Conservation (phyloP, 257 asterid species). For the Gynochthodes officinalis region DNA sequence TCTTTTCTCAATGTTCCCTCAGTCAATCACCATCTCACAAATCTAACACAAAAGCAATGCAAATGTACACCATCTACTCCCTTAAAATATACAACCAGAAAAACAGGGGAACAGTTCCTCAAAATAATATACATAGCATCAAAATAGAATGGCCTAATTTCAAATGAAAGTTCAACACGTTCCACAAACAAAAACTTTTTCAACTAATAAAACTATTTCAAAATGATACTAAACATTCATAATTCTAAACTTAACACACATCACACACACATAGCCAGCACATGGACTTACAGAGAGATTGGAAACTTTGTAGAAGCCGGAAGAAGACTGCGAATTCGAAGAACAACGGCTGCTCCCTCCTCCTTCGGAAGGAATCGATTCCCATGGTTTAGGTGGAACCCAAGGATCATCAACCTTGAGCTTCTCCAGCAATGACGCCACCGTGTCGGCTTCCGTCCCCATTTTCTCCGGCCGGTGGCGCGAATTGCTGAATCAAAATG, state of each 20-base stretch:
- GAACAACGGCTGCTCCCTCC: slow-evolving; percentile 34
- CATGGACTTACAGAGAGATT: slow-evolving; percentile 52
- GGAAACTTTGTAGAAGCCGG: slow-evolving; percentile 43
- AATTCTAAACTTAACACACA: background rate
- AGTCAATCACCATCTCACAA: background rate
- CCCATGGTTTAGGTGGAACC: slow-evolving; percentile 82
- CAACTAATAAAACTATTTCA: background rate
- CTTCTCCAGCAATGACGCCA: slow-evolving; percentile 51
- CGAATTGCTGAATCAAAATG: background rate
- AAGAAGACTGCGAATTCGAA: slow-evolving; percentile 29
- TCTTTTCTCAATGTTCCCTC: background rate
- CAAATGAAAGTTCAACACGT: background rate
- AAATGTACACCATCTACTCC: background rate
- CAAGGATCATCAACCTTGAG: slow-evolving; percentile 69
- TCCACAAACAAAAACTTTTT: background rate
- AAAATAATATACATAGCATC: no score
- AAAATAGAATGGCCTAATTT: background rate
- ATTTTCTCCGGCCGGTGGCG: slow-evolving; percentile 21
- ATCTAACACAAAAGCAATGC: background rate
- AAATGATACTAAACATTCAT: background rate
- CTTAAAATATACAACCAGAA: background rate
- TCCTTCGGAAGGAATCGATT: slow-evolving; percentile 52
- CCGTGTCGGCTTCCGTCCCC: slow-evolving; percentile 55
- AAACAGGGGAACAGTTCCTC: background rate
- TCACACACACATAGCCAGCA: background rate